Evolutionary conservation across 2,329 filamentous ascomycete species (phyloP).

Genomic region (Elsinoe fawcettii): DNA sequence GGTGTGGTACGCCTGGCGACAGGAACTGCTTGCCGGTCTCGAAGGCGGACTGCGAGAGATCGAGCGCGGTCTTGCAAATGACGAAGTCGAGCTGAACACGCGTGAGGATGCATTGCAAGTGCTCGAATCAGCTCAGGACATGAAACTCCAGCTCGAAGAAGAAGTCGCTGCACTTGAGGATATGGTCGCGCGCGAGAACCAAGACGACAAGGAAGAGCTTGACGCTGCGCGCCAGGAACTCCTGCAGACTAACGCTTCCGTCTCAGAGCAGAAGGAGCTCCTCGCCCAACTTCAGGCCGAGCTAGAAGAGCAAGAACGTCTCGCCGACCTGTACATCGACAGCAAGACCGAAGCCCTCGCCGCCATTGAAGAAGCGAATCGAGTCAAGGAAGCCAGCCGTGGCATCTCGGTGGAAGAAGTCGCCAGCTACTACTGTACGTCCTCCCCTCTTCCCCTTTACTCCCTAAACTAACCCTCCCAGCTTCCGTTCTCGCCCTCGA

Average conservation of each 20-base stretch:
- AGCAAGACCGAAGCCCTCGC: conserved; percentile 62
- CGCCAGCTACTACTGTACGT: conserved; percentile 63
- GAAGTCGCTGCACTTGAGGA: conserved; percentile 46
- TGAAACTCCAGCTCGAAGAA: conserved; percentile 57
- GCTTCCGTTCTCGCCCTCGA: conserved; percentile 60
- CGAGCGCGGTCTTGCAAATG: conserved; percentile 65
- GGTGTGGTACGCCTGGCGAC: conserved; percentile 97
- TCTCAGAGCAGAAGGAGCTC: conserved; percentile 60
- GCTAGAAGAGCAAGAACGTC: conserved; percentile 57
- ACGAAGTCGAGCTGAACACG: conserved; percentile 58
- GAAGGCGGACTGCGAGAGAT: conserved; percentile 73
- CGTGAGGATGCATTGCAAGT: conserved; percentile 61
- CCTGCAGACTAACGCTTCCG: conserved; percentile 54
- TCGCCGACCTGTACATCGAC: conserved; percentile 54
- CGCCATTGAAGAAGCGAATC: conserved; percentile 76
- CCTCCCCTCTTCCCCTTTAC: neutral
- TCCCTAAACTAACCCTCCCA: conserved; percentile 35
- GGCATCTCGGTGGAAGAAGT: conserved; percentile 85
- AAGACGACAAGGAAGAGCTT: conserved; percentile 74
- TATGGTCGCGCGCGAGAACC: conserved; percentile 65
- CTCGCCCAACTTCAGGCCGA: conserved; percentile 61
- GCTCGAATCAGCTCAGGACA: conserved; percentile 49
- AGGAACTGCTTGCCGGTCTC: conserved; percentile 74
- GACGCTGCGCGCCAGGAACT: conserved; percentile 64
- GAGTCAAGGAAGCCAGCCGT: conserved; percentile 75